These are phyloP conservation scores for Pulveroboletus sp. DNA, from an alignment of 1,284 basidiomycete species.

Conservation along the genomic window DNA sequence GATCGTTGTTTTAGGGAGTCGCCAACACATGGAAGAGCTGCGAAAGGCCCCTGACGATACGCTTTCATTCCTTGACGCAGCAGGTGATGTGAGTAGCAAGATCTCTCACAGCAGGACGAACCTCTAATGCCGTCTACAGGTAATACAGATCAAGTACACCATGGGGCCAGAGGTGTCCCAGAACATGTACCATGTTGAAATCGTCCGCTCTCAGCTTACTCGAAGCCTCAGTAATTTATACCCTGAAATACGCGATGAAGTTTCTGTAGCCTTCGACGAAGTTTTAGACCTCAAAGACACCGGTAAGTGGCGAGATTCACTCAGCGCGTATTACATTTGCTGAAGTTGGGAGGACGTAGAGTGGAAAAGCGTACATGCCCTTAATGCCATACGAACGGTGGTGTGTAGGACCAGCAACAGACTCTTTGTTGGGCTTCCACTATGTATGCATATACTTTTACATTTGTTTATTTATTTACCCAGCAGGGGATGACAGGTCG, in stretches of 20 bases:
- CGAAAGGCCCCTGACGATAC: conserved; percentile 42
- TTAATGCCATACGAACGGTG: conserved; percentile 25
- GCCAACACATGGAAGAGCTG: conserved; percentile 43
- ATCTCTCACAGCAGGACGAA: not conserved
- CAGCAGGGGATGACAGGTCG: conserved; percentile 34
- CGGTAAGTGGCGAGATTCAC: conserved; percentile 4
- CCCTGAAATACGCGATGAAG: conserved; percentile 36
- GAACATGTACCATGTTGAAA: conserved; percentile 33
- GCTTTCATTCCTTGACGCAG: conserved; percentile 39
- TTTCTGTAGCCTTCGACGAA: conserved; percentile 32
- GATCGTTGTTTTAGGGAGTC: too few relatives aligned
- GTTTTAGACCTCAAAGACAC: conserved; percentile 9
- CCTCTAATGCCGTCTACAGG: conserved; percentile 2
- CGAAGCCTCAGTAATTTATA: conserved; percentile 30
- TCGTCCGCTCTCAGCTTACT: conserved; percentile 32
- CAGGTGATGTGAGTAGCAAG: conserved; percentile 33
- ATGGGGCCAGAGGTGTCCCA: conserved; percentile 26
- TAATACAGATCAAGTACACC: conserved; percentile 27
- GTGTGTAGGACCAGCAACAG: conserved; percentile 39
- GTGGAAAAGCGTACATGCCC: conserved; percentile 27
- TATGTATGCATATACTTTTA: conserved; percentile 32
- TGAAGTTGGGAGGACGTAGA: conserved; percentile 17
- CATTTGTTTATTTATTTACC: not conserved
- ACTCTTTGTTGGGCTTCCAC: conserved; percentile 41
- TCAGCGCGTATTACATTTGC: not conserved